Base-by-base conservation (phyloP, 2,329 filamentous ascomycete species). In the Colletotrichum trifolii region DNA sequence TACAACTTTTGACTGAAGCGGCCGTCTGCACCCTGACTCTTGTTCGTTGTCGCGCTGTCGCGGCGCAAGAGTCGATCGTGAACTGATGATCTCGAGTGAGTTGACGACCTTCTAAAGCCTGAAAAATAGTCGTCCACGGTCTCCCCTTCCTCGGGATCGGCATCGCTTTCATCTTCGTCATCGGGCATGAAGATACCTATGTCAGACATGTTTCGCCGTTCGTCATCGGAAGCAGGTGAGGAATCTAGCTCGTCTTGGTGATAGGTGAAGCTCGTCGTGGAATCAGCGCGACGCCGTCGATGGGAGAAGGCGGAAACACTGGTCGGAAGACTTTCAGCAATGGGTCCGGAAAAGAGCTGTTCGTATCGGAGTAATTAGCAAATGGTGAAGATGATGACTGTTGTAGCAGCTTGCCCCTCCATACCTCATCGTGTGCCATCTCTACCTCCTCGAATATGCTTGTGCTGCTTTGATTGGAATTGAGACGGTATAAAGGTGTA, bases 381-480 rank as follows among this genome's bases (percentile, higher is more conserved):
- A 9, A 33, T 53, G 15, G 25, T n/a, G 25, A 8, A 25, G 4
- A 25, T 4, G 4, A 5, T 25, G 25, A 5, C 25, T 25, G 25
- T 25, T 25, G 25, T 3, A 25, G 25, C 25, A 25, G 25, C 25
- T 25, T 25, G 25, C 25, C 25, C 25, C 25, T 25, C 25, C 25
- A 25, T 72, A 96, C 92, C 87, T 98, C 95, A 76, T 97, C 93
- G 55, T 96, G 93, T 17, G 96, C 95, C 96, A 99, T 98, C 76
- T 97, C 95, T n/a, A 98, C 94, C 77, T 97, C 93, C 70, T 93
- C 93, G 71, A 97, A 90, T 71, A 97, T 90, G 78, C 93, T 97
- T 40, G 89, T 84, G 77, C 85, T 88, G 79, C 91, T 93, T 72
- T 89, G 83, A 72, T 92, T 92, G 55, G 89, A 91, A 69, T 84